Evolutionary conservation across 1,139 yeast species (phyloP), one percentile per base, ranked within the genome.

Genomic region (Candida dubliniensis): DNA sequence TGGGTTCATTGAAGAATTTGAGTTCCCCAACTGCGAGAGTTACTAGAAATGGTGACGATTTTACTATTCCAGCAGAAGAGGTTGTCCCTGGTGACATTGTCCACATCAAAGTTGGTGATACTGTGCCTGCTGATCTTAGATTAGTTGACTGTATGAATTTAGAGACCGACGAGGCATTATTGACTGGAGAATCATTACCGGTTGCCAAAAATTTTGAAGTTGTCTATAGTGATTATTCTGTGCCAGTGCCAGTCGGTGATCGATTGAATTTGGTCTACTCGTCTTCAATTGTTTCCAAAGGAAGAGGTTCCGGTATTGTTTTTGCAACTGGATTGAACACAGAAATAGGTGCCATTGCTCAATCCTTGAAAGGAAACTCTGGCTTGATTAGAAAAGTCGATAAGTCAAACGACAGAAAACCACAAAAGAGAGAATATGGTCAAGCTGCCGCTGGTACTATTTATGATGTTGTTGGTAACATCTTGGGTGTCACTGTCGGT

Each of bases 141-240:
- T 69, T 86, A 37, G 53, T 82, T 41, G 82, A 79, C 35, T 58
- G 78, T 42, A 75, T 79, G 67, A 86, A 86, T 62, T 80, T 86
- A 52, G 95, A 86, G 61, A 79, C 90, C 5, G 95, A 86, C 58
- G 95, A 86, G 61, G 91, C 95, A 4, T 69, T 87, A 44, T 73
- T 86, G 45, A 86, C 93, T 2, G 95, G 95, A 47, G 95, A 87
- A 62, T 84, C 93, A 1, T 67, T 86, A 43, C 93, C 95, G 0
- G 80, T 87, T 12, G 64, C 73, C 24, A 87, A 87, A 59, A 71
- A 74, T 47, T 76, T 72, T 34, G 58, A 63, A 0, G 64, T 62
- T 8, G 62, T 74, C 11, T 82, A 77, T 55, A 29, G 27, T 47
- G 55, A 50, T 57, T 67, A 70, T 42, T 46, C 53, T 5, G 49